These are phyloP conservation scores for Beauveria scarabaeidicola DNA, from an alignment of 2,329 filamentous ascomycete genomes.

Conservation along the genomic window DNA sequence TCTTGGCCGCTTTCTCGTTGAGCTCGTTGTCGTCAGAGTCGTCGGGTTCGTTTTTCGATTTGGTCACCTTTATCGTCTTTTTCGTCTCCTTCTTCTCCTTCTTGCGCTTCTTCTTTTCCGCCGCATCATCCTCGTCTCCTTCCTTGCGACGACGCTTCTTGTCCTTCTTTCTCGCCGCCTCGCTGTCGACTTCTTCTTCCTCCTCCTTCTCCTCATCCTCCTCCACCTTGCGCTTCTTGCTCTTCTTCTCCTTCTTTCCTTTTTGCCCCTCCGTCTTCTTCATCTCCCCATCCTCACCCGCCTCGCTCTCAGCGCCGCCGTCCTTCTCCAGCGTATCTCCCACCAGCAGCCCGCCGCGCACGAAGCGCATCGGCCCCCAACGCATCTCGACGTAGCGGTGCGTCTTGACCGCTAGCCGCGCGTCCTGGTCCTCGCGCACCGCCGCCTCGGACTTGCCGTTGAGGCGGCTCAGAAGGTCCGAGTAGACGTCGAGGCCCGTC, in stretches of 20 bases:
- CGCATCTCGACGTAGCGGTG: constrained; percentile 65
- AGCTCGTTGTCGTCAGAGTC: constrained; percentile 18
- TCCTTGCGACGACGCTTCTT: constrained; percentile 26
- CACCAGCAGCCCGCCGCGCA: constrained; percentile 68
- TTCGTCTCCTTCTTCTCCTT: constrained; percentile 24
- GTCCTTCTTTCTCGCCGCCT: constrained; percentile 20
- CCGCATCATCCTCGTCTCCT: constrained; percentile 17
- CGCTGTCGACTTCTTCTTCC: constrained; percentile 20
- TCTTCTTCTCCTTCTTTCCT: constrained; percentile 29
- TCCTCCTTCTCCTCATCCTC: constrained; percentile 17
- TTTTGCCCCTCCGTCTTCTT: constrained; percentile 18
- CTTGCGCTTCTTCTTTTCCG: constrained; percentile 17
- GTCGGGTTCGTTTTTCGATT: constrained; percentile 19
- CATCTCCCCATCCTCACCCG: constrained; percentile 26
- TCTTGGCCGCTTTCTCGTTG: constrained; percentile 17
- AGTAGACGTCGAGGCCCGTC: constrained; percentile 80
- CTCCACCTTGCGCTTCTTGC: constrained; percentile 32
- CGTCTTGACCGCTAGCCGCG: constrained; percentile 61
- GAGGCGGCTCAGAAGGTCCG: constrained; percentile 74
- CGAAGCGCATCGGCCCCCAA: constrained; percentile 77
- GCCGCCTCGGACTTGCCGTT: constrained; percentile 79
- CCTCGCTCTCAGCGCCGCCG: constrained; percentile 13
- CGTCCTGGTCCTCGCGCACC: constrained; percentile 60
- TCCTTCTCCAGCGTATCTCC: constrained; percentile 45
- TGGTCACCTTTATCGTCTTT: constrained; percentile 22